Conservation (phyloP, 148 eudicot genomes). For the Rhododendron henanense region DNA sequence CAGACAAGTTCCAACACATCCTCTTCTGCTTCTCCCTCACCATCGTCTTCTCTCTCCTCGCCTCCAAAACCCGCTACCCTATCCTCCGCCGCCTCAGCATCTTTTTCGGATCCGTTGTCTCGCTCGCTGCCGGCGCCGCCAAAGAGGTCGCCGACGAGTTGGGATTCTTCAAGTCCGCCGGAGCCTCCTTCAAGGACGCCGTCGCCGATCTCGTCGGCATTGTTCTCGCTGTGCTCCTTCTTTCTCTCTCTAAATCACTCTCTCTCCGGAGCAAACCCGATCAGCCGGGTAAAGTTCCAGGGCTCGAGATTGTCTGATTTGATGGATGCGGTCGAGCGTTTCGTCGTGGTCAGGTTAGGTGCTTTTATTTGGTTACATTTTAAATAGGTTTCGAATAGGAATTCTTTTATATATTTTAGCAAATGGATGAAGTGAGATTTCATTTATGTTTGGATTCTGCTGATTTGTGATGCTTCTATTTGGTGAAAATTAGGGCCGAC, state of each 20-base stretch:
- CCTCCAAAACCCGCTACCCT: constrained; percentile 27
- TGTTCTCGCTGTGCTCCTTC: constrained; percentile 30
- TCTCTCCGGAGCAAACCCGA: constrained; percentile 17
- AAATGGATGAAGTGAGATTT: not conserved
- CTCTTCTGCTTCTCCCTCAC: constrained; percentile 62
- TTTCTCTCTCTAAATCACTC: constrained; percentile 13
- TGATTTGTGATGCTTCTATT: not conserved
- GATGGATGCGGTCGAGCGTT: not conserved
- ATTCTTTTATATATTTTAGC: not conserved
- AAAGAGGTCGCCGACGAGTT: constrained; percentile 72
- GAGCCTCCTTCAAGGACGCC: constrained; percentile 64
- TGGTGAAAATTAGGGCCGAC: not conserved
- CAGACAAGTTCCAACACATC: constrained; percentile 63
- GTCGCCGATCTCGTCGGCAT: constrained; percentile 57
- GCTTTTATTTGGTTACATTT: not conserved
- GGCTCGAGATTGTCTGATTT: constrained; percentile 34
- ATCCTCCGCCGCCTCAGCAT: constrained; percentile 52
- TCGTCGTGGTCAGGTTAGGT: not conserved
- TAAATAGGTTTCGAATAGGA: not conserved
- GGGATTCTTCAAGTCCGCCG: constrained; percentile 68
- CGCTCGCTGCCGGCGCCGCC: constrained; percentile 72
- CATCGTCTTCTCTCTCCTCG: constrained; percentile 42
- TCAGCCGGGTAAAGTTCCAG: constrained; percentile 2
- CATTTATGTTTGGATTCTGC: not conserved
- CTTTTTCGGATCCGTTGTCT: constrained; percentile 40